Base-by-base conservation (phyloP, 495 filamentous ascomycete species). In the Aspergillus conjunctus region DNA sequence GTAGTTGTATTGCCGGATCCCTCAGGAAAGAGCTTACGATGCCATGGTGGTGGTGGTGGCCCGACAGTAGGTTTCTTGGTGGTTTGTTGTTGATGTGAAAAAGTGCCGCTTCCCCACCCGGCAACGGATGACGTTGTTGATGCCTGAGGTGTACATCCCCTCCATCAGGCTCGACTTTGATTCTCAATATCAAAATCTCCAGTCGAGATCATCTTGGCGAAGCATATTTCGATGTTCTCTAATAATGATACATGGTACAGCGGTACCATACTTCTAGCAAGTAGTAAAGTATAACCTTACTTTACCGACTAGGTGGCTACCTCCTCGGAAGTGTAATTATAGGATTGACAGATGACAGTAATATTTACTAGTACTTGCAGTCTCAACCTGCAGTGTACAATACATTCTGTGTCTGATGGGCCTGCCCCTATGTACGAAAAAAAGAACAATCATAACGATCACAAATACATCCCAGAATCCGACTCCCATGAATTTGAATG, bases 91-190 rank as follows among this genome's bases (percentile, higher is more conserved):
- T 78, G 72, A 75, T 64, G 51, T 44, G 59, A 58, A 65, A 67
- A 69, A 68, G 61, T 59, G 54, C 58, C 51, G 54, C 62, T 71
- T 26, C 26, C 70, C 71, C 67, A 66, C 70, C 68, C 50, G 68
- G 73, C 73, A 76, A 75, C 72, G 65, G 34, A 75, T 78, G 73
- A 78, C 73, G 75, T 71, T 67, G 15, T 61, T 37, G 50, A 15
- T 61, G 60, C 60, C 64, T 62, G 37, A 61, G 61, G 64, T 15
- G n/a, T 18, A n/a, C 41, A 26, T 51, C 37, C 48, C 17, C 22
- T 22, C 33, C n/a, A 26, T 30, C 26, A 26, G 26, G 26, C 26
- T 26, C 26, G 2, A 26, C 26, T 26, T 26, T 5, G 5, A 26
- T 26, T 26, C 2, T 26, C 26, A 26, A 26, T 26, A 26, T 26